Base-by-base conservation (phyloP, 2,329 filamentous ascomycete species). In the Colletotrichum noveboracense region DNA sequence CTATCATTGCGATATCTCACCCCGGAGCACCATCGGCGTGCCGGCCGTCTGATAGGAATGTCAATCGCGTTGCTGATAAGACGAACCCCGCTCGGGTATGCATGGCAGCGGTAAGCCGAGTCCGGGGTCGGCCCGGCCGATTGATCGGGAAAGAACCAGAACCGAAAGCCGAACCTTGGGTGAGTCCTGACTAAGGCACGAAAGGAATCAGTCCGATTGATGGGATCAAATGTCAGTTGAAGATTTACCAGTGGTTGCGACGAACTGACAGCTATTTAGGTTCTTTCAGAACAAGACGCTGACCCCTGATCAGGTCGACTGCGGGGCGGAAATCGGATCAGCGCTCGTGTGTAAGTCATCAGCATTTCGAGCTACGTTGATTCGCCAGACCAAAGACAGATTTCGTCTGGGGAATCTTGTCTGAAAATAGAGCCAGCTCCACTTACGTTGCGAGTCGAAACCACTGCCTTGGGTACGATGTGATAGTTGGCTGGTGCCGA, bases 11-110 rank as follows among this genome's bases (percentile, higher is more conserved):
- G 30, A 62, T 21, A 34, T 13, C 58, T 21, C 30, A 34, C 26
- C 10, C 71, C 71, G 71, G 43, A 67, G 66, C 55, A 62, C 43
- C n/a, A 52, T 61, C 67, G 36, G 34, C 56, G 13, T 48, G 56
- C 52, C 21, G 52, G 28, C 28, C 30, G 28, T 32, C 58, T 28
- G 30, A 60, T 28, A 60, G 56, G 12, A 32, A 30, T 36, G 55
- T 69, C 16, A 28, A 30, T 26, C n/a, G 5, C 34, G 5, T n/a
- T 24, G 18, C 30, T 38, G 60, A 61, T 55, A 61, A 66, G 69
- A 36, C 16, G 9, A 66, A 71, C 70, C 73, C 73, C 73, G 64
- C 73, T 75, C 73, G 68, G 72, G 28, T 66, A 71, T 71, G 55
- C 55, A 52, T 58, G 26, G 6, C 24, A 16, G 21, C 72, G 69